These are phyloP conservation scores for Lactarius sp. DNA, from an alignment of 768 basidiomycete species.

Conservation along the genomic window DNA sequence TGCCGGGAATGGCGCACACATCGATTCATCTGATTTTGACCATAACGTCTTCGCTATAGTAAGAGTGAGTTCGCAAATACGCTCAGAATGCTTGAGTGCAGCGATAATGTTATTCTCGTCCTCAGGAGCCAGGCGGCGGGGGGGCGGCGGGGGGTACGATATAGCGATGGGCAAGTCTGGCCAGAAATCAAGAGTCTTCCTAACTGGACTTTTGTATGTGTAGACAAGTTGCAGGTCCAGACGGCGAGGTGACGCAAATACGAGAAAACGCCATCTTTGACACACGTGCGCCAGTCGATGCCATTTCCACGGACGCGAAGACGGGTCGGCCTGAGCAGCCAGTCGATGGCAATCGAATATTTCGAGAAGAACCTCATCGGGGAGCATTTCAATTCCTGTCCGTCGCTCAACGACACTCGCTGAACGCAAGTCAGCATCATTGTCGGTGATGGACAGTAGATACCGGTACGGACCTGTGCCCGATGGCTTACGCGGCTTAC, in stretches of 20 bases:
- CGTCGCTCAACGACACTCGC: not conserved
- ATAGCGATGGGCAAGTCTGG: not conserved
- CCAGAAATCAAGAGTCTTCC: constrained; percentile 2
- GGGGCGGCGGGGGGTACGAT: not conserved
- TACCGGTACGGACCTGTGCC: not conserved
- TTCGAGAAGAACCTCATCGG: constrained; percentile 7
- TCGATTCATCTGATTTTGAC: not conserved
- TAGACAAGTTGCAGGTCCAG: constrained; percentile 4
- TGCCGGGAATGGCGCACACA: not conserved
- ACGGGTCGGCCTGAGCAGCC: not conserved
- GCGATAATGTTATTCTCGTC: not conserved
- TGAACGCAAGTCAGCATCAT: not conserved
- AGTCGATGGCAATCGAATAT: constrained; percentile 4
- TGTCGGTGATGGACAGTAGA: not conserved
- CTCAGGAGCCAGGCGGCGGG: not conserved
- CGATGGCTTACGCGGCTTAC: not conserved
- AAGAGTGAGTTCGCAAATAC: constrained; percentile 1
- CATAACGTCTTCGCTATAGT: not conserved
- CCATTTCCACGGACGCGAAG: not conserved
- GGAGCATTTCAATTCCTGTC: constrained; percentile 1
- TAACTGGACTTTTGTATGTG: not conserved
- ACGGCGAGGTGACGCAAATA: constrained; percentile 4
- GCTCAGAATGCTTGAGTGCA: constrained; percentile 3
- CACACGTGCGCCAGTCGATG: not conserved
- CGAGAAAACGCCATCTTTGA: constrained; percentile 2